A percentile compares a stretch with the other conserved stretches of the same genome.
Conservation (phyloP, 1,284 basidiomycete species). For the Marasmius oreades region DNA sequence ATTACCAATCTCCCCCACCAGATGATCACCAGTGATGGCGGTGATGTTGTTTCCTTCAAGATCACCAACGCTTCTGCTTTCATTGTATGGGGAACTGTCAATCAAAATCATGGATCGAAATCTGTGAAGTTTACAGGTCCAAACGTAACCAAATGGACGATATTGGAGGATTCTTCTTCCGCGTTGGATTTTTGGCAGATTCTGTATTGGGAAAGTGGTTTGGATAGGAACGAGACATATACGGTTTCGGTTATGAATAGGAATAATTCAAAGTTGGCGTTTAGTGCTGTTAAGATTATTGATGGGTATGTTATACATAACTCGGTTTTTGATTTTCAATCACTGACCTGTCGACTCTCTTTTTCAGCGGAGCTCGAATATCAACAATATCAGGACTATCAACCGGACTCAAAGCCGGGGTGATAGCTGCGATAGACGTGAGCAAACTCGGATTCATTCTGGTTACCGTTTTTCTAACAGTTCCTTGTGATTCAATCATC, state of each 20-base stretch:
- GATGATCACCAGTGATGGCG: neutral
- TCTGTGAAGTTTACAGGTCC: neutral
- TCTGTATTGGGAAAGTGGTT: constrained; percentile 4
- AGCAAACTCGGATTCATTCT: too few relatives aligned
- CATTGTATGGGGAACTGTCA: neutral
- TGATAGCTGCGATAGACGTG: too few relatives aligned
- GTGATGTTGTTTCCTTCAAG: neutral
- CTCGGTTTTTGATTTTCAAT: too few relatives aligned
- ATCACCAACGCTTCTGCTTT: neutral
- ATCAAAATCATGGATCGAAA: neutral
- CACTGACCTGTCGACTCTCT: too few relatives aligned
- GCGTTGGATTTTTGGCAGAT: neutral
- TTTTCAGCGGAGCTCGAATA: too few relatives aligned
- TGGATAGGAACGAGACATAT: neutral
- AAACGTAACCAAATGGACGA: neutral
- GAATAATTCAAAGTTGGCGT: neutral
- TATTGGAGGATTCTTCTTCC: neutral
- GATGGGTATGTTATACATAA: constrained; percentile 3
- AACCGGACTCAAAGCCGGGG: too few relatives aligned
- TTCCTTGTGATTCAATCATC: too few relatives aligned
- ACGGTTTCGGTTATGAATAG: neutral
- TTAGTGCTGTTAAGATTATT: neutral
- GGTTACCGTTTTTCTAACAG: too few relatives aligned
- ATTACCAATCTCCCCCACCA: neutral
- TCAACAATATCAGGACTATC: too few relatives aligned